phyloP scores from a whole-genome alignment of 2,329 filamentous ascomycete genomes.

The Leptographium radiaticola region DNA sequence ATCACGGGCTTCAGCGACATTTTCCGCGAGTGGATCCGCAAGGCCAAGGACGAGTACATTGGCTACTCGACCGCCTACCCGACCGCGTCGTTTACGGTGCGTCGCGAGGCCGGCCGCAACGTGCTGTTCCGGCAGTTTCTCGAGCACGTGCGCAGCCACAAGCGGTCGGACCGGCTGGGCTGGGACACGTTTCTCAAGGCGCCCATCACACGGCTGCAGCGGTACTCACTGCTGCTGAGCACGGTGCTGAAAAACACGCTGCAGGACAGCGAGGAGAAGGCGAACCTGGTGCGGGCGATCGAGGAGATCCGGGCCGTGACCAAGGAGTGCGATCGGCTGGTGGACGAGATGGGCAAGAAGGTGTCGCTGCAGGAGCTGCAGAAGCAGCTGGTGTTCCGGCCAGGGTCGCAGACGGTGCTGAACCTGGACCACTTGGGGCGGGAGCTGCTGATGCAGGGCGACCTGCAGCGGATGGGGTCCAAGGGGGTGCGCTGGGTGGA shows the following conservation, averaged over 20 bases:
- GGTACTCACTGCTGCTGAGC: constrained; percentile 71
- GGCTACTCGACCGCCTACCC: constrained; percentile 87
- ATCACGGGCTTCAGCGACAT: constrained; percentile 90
- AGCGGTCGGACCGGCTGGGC: constrained; percentile 67
- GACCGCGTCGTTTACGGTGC: constrained; percentile 67
- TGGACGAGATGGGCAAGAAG: constrained; percentile 85
- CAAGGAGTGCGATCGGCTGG: constrained; percentile 79
- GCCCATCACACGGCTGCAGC: constrained; percentile 82
- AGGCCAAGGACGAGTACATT: constrained; percentile 77
- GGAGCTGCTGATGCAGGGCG: constrained; percentile 77
- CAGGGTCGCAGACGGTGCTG: constrained; percentile 77
- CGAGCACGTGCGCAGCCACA: constrained; percentile 65
- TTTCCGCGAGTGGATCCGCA: constrained; percentile 96
- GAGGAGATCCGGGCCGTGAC: constrained; percentile 86
- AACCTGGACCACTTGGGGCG: constrained; percentile 91
- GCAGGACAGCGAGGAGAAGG: constrained; percentile 78
- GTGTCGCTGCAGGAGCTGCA: constrained; percentile 78
- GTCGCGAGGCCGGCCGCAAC: constrained; percentile 74
- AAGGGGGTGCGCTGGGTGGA: constrained; percentile 90
- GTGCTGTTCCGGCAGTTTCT: constrained; percentile 77
- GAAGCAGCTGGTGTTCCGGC: constrained; percentile 69
- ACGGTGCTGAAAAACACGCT: constrained; percentile 76
- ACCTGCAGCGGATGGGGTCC: constrained; percentile 76
- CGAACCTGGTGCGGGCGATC: constrained; percentile 70
- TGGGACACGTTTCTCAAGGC: constrained; percentile 94